Percentiles rank a stretch among this genome's conserved stretches.
Conservation (phyloP, 169 alveolate species). For the Plasmodium gallinaceum region DNA sequence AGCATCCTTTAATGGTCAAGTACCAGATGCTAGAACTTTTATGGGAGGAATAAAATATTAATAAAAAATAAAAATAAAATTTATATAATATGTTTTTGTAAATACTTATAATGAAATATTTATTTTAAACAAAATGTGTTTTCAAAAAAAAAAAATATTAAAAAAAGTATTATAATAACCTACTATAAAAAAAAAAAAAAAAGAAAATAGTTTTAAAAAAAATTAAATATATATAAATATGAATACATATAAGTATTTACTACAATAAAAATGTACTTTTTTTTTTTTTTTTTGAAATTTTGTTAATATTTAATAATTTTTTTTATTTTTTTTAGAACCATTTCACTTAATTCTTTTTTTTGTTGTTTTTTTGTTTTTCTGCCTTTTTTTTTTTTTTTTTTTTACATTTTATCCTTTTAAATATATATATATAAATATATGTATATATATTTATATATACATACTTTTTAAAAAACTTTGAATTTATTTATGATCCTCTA, state of each 20-base stretch:
- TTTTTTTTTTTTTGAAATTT: neutral
- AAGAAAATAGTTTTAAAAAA: neutral
- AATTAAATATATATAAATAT: neutral
- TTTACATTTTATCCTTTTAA: neutral
- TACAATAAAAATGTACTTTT: too few species aligned
- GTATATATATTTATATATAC: neutral
- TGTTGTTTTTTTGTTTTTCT: neutral
- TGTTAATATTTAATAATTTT: neutral
- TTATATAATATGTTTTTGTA: constrained; percentile 8
- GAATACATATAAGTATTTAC: too few species aligned
- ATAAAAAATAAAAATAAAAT: neutral
- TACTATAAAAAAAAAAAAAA: constrained; percentile 1
- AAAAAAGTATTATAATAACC: neutral
- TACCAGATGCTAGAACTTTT: constrained; percentile 87
- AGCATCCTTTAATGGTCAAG: constrained; percentile 84
- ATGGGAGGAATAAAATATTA: constrained; percentile 79
- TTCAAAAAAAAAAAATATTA: neutral
- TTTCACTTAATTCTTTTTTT: neutral
- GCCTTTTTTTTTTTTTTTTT: neutral
- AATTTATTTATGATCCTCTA: neutral
- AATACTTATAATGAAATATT: neutral
- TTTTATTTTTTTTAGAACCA: neutral
- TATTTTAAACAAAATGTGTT: neutral
- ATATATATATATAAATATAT: neutral
- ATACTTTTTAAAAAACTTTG: neutral